Base-by-base conservation (phyloP, 345 rosid species). In the Hibiscus tridactylites region DNA sequence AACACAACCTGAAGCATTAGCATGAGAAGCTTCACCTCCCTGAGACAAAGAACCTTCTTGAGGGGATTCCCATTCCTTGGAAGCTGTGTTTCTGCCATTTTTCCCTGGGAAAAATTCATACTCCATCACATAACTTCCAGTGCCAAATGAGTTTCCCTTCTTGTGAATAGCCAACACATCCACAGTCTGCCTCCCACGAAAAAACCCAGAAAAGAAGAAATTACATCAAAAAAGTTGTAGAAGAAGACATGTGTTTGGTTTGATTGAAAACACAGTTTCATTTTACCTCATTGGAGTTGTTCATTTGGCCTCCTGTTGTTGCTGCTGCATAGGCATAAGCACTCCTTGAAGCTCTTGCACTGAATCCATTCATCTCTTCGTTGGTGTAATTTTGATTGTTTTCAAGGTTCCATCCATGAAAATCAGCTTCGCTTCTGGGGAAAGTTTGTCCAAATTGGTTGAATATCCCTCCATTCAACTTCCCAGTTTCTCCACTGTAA, bases 81-180 rank as follows among this genome's bases (percentile, higher is more conserved):
- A 29, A 78, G 72, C 70, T 17, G 78, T 16, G 79, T 73, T 80
- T 46, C 72, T 74, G 35, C 72, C 78, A 60, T 74, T 76, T 75
- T 79, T 85, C 57, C 81, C 85, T 3, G 97, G 93, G 49, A 93
- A 89, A 59, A 93, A 88, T 56, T 93, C 92, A 66, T 89, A 83
- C 77, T 88, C 96, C 86, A 80, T 79, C 9, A 83, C 61, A 24
- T 68, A 60, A 62, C 65, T 75, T 42, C 77, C 69, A 2, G 9
- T 42, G 5, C 29, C 78, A 83, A 65, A 26, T 52, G 87, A 65
- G 76, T 71, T 72, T 61, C 76, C 85, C 60, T 82, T 78, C 74
- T 77, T 76, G 76, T 80, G 81, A 53, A 80, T 47, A 12, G 63
- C 79, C 68, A 47, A 74, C 53, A 74, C 79, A 65, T 88, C 79